A percentile compares a stretch with the other conserved stretches of the same genome.
Evolutionary conservation across 176 grass and related monocot species (phyloP).

Genomic region (Thinopyrum elongatum): DNA sequence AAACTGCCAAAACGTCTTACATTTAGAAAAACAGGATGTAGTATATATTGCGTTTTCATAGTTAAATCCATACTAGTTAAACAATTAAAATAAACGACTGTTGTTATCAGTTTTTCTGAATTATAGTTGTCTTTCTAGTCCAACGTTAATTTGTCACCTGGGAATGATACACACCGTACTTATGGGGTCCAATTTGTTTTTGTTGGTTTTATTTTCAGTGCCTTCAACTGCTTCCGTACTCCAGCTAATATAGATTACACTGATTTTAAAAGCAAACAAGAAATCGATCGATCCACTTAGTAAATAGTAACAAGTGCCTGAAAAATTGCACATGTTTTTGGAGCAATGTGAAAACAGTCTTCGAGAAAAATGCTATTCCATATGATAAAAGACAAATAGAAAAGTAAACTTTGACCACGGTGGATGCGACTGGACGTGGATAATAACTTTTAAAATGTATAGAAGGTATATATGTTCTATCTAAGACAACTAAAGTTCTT

Average conservation of each 20-base stretch:
- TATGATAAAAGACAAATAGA: too few relatives aligned
- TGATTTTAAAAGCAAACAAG: neutral
- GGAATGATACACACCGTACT: neutral
- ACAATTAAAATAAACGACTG: neutral
- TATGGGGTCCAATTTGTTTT: too few relatives aligned
- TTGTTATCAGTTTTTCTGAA: neutral
- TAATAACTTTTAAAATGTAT: too few relatives aligned
- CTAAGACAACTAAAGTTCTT: too few relatives aligned
- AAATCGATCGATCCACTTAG: neutral
- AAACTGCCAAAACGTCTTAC: too few relatives aligned
- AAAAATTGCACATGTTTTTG: neutral
- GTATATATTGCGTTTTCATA: neutral
- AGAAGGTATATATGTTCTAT: too few relatives aligned
- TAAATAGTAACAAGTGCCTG: neutral
- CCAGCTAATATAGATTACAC: neutral
- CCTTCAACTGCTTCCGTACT: neutral
- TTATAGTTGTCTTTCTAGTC: neutral
- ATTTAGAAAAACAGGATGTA: neutral
- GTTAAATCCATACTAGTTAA: neutral
- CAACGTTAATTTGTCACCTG: neutral
- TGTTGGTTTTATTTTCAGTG: neutral
- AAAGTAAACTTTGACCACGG: too few relatives aligned
- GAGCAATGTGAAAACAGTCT: neutral
- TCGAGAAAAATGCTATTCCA: neutral
- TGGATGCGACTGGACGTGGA: too few relatives aligned